Percentiles rank a stretch among this genome's conserved stretches.
phyloP scores from a whole-genome alignment of 805 yeast genomes.

The Komagataella pseudopastoris region DNA sequence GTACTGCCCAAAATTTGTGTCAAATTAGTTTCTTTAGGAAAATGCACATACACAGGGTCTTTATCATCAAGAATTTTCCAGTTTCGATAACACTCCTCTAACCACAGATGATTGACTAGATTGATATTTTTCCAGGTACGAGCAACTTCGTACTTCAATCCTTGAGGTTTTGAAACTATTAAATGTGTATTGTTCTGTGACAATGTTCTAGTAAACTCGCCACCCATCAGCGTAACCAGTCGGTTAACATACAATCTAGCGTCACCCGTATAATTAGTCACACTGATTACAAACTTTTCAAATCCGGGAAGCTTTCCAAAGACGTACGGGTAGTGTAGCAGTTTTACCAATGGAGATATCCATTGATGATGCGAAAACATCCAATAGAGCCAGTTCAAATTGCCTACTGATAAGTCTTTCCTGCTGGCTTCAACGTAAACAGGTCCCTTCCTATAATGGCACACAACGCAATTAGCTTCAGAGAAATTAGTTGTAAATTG shows the following conservation, averaged over 20 bases:
- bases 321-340: slow-evolving; percentile 64
- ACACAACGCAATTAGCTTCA: slow-evolving; percentile 38
- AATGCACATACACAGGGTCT: slow-evolving; percentile 30
- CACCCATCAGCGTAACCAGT: slow-evolving; percentile 60
- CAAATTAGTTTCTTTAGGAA: slow-evolving; percentile 27
- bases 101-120: slow-evolving; percentile 74
- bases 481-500: slow-evolving; percentile 13
- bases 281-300: slow-evolving; percentile 40
- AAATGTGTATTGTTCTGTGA: slow-evolving; percentile 58
- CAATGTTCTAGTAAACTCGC: slow-evolving; percentile 53
- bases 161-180: slow-evolving; percentile 51
- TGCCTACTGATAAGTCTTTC: slow-evolving; percentile 38
- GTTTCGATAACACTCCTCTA: slow-evolving; percentile 61
- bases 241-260: slow-evolving; percentile 60
- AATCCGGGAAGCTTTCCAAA: slow-evolving; percentile 37
- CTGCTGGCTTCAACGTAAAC: slow-evolving; percentile 34
- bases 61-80: slow-evolving; percentile 42
- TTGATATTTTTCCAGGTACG: slow-evolving; percentile 44
- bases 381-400: slow-evolving; percentile 63
- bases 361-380: slow-evolving; percentile 43
- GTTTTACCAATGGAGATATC: slow-evolving; percentile 36
- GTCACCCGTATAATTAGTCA: slow-evolving; percentile 79
- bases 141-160: slow-evolving; percentile 70
- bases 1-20: slow-evolving; percentile 41
- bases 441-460: slow-evolving; percentile 46